Percentiles rank a stretch among this genome's conserved stretches.
phyloP scores from a whole-genome alignment of 1,139 yeast species.

The Yamadazyma siamensis region DNA sequence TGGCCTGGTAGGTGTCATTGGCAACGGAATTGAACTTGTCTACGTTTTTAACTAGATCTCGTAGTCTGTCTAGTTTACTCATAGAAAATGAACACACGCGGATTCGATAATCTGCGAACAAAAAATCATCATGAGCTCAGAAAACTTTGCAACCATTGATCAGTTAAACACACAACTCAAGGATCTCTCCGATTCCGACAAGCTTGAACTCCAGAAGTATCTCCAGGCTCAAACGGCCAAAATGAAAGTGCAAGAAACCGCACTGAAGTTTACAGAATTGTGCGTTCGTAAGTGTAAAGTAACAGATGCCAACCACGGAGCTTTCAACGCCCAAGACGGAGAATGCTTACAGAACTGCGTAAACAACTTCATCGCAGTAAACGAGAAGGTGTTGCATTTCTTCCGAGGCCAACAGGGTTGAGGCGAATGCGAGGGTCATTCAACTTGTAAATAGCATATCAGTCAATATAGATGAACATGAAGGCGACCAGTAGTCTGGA shows the following conservation, averaged over 20 bases:
- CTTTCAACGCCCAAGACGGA: slow-evolving; percentile 52
- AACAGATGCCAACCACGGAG: slow-evolving; percentile 44
- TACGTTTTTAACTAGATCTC: slow-evolving; percentile 2
- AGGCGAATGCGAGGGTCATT: no score
- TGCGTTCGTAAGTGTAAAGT: slow-evolving; percentile 86
- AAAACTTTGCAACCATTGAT: background rate
- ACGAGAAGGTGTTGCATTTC: slow-evolving; percentile 73
- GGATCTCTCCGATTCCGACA: slow-evolving; percentile 64
- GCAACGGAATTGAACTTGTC: slow-evolving; percentile 5
- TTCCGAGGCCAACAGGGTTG: slow-evolving; percentile 26
- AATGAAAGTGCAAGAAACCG: slow-evolving; percentile 82
- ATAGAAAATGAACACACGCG: no score
- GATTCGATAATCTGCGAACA: no score
- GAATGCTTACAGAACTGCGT: slow-evolving; percentile 77
- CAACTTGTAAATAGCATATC: no score
- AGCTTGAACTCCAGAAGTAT: slow-evolving; percentile 72
- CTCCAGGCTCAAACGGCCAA: slow-evolving; percentile 82
- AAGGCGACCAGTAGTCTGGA: no score
- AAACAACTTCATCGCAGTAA: slow-evolving; percentile 82
- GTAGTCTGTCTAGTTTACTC: slow-evolving; percentile 4
- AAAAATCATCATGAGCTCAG: background rate
- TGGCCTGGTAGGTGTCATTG: slow-evolving; percentile 21
- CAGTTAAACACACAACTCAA: slow-evolving; percentile 13
- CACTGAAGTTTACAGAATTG: slow-evolving; percentile 82
- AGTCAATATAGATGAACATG: no score